These are phyloP conservation scores for Aspergillus coremiiformis DNA, from an alignment of 495 filamentous ascomycete species.

Conservation along the genomic window DNA sequence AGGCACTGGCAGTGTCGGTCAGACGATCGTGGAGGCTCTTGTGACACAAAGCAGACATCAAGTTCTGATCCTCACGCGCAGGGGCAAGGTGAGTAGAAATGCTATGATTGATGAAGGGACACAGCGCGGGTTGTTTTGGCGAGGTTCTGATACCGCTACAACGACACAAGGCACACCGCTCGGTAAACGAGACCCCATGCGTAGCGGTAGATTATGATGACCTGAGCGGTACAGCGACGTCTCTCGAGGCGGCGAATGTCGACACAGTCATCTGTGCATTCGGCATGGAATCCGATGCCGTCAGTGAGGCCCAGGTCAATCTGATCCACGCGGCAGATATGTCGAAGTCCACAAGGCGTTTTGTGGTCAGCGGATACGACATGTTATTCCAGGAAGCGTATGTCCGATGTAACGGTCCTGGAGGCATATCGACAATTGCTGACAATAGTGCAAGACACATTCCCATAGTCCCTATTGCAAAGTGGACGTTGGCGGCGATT, in stretches of 20 bases:
- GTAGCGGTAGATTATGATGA: slow-evolving; percentile 27
- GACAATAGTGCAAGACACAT: not conserved
- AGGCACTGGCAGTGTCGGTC: slow-evolving; percentile 34
- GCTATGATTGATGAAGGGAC: not conserved
- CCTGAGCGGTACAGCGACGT: slow-evolving; percentile 16
- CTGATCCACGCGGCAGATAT: slow-evolving; percentile 32
- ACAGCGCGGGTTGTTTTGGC: not conserved
- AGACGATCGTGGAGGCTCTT: slow-evolving; percentile 33
- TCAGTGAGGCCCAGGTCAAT: slow-evolving; percentile 5
- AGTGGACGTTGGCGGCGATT: not conserved
- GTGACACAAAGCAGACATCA: slow-evolving; percentile 22
- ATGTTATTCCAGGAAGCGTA: slow-evolving; percentile 5
- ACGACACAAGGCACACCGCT: not conserved
- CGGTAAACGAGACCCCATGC: not conserved
- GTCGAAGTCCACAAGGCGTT: slow-evolving; percentile 27
- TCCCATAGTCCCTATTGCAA: not conserved
- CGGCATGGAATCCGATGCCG: slow-evolving; percentile 8
- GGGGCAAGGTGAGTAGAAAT: slow-evolving; percentile 26
- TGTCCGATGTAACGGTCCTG: not conserved
- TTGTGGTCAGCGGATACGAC: slow-evolving; percentile 22
- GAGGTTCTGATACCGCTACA: slow-evolving; percentile 3
- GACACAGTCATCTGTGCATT: slow-evolving; percentile 30
- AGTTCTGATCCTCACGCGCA: slow-evolving; percentile 29
- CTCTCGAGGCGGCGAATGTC: slow-evolving; percentile 33
- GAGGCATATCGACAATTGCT: not conserved